These are phyloP conservation scores for Dentipellis sp. DNA, from an alignment of 768 basidiomycete genomes.

Conservation along the genomic window DNA sequence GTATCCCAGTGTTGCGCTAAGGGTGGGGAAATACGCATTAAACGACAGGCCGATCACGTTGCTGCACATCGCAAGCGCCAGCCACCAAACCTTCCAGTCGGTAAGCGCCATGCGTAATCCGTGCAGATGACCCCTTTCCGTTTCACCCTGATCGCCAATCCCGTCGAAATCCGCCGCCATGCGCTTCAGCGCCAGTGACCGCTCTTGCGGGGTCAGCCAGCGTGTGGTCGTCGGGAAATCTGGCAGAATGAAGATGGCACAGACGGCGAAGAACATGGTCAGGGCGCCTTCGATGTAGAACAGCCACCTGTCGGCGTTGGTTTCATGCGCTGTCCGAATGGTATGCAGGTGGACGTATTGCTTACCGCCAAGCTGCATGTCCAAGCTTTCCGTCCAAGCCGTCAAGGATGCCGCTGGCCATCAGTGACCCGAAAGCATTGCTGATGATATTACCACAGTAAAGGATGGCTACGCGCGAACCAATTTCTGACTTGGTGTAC, in stretches of 20 bases:
- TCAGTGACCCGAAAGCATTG: slow-evolving; percentile 72
- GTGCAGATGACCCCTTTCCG: slow-evolving; percentile 26
- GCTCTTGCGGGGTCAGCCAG: slow-evolving; percentile 55
- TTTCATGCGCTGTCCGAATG: neutral
- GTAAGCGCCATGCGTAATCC: slow-evolving; percentile 51
- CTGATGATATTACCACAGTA: slow-evolving; percentile 66
- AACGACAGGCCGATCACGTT: slow-evolving; percentile 59
- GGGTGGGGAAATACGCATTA: slow-evolving; percentile 72
- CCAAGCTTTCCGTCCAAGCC: slow-evolving; percentile 62
- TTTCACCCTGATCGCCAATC: slow-evolving; percentile 40
- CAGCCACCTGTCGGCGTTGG: slow-evolving; percentile 38
- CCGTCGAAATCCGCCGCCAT: slow-evolving; percentile 53
- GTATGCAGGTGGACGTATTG: slow-evolving; percentile 2
- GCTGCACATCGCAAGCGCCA: slow-evolving; percentile 53
- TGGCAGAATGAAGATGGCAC: slow-evolving; percentile 56
- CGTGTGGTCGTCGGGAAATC: slow-evolving; percentile 57
- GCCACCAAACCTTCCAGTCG: slow-evolving; percentile 85
- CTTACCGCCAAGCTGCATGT: slow-evolving; percentile 61
- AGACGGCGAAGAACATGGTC: slow-evolving; percentile 40
- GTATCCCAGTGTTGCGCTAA: slow-evolving; percentile 63
- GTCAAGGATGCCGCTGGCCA: slow-evolving; percentile 66
- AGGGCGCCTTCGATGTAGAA: slow-evolving; percentile 59
- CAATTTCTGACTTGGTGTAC: slow-evolving; percentile 66
- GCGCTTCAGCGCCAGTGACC: slow-evolving; percentile 43
- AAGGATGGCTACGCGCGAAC: slow-evolving; percentile 54